These are phyloP conservation scores for Apium graveolens DNA, from an alignment of 129 eudicot species.

Conservation along the genomic window DNA sequence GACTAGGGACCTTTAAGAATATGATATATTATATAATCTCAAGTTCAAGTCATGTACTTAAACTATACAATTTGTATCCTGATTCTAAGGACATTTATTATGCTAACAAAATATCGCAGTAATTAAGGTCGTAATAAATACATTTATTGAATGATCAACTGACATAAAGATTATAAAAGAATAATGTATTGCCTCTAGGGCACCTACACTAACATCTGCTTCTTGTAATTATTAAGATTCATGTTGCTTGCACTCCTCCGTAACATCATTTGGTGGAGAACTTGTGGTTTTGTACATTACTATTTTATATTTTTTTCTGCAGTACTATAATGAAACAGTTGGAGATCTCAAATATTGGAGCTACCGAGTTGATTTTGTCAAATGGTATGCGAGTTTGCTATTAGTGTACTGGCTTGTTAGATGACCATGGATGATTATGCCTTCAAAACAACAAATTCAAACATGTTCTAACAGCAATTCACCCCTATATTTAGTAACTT, in stretches of 20 bases:
- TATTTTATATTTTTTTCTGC: constrained; percentile 16
- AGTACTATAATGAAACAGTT: constrained; percentile 58
- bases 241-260: not conserved
- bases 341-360: constrained; percentile 61
- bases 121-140: no score
- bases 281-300: not conserved
- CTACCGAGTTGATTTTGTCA: constrained; percentile 67
- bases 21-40: no score
- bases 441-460: not conserved
- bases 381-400: constrained; percentile 96
- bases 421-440: constrained; percentile 73
- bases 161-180: no score
- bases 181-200: no score
- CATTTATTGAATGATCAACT: no score
- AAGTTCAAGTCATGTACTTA: no score
- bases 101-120: no score
- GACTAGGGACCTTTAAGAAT: no score
- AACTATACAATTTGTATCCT: no score
- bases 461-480: not conserved
- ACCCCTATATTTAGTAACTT: not conserved
- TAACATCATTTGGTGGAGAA: not conserved
- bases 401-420: constrained; percentile 75
- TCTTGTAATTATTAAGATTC: not conserved
- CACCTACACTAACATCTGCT: no score
- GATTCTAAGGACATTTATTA: no score